Conservation (phyloP, 176 grass and related monocot species). For the Lolium multiflorum region DNA sequence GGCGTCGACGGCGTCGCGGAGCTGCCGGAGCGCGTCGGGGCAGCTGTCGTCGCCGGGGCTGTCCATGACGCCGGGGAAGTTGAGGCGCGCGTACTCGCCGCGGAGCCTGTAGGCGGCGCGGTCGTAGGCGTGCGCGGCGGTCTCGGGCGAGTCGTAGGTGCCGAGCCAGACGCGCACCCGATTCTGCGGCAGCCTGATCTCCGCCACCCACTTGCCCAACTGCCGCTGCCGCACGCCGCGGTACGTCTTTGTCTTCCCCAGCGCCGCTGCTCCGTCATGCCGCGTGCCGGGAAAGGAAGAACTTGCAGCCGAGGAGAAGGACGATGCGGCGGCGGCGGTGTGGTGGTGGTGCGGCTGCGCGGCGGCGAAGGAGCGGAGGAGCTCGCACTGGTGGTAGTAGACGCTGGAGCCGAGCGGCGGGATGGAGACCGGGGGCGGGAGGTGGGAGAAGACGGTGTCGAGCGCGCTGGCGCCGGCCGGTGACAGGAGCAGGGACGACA, state of each 20-base stretch:
- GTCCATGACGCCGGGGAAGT: constrained; percentile 84
- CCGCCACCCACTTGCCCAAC: constrained; percentile 97
- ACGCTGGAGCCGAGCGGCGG: constrained; percentile 81
- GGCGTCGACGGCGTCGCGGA: constrained; percentile 66
- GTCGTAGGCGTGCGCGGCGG: constrained; percentile 90
- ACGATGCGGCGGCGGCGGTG: neutral
- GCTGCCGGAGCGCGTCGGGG: constrained; percentile 50
- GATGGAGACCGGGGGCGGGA: constrained; percentile 53
- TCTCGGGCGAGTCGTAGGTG: constrained; percentile 94
- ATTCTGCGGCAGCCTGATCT: constrained; percentile 94
- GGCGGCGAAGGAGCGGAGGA: constrained; percentile 67
- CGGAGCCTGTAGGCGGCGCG: constrained; percentile 85
- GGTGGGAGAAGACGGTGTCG: constrained; percentile 85
- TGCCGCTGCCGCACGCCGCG: constrained; percentile 93
- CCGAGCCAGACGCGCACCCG: constrained; percentile 95
- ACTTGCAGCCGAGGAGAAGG: neutral
- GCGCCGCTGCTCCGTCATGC: neutral
- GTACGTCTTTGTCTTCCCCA: constrained; percentile 61
- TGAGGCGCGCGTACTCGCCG: constrained; percentile 94
- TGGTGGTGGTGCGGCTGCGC: constrained; percentile 22
- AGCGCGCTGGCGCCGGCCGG: constrained; percentile 65
- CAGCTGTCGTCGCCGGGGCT: neutral
- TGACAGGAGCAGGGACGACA: constrained; percentile 69
- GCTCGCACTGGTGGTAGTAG: constrained; percentile 87
- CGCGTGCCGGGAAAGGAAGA: neutral